Conservation (phyloP, 805 yeast species). For the Candida ulmi region DNA sequence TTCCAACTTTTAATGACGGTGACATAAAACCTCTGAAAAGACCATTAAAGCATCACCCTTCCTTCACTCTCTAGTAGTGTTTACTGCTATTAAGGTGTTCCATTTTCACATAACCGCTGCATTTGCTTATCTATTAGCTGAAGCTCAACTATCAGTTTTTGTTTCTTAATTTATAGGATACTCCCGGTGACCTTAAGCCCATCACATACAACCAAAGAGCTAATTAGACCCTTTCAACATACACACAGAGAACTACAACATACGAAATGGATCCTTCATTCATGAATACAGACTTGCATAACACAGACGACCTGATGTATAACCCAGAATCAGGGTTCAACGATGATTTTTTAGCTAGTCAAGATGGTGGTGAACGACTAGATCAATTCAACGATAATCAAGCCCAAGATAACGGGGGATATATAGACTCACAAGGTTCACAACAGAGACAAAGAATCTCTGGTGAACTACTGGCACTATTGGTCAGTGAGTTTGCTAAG, state of each 20-base stretch:
- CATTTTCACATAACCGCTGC: too few relatives aligned
- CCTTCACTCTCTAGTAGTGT: too few relatives aligned
- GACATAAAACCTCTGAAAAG: too few relatives aligned
- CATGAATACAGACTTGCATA: conserved; percentile 1
- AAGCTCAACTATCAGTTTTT: too few relatives aligned
- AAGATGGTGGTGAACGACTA: background rate
- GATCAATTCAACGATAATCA: background rate
- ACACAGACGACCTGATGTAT: conserved; percentile 6
- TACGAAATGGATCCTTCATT: background rate
- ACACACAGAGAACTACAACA: background rate
- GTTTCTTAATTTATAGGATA: too few relatives aligned
- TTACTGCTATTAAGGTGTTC: too few relatives aligned
- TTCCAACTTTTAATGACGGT: too few relatives aligned
- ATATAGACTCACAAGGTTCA: conserved; percentile 3
- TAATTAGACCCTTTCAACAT: too few relatives aligned
- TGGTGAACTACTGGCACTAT: conserved; percentile 70
- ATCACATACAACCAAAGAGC: too few relatives aligned
- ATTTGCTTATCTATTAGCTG: too few relatives aligned
- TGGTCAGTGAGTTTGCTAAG: conserved; percentile 61
- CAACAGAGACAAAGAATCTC: conserved; percentile 55
- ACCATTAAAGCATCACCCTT: too few relatives aligned
- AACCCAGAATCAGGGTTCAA: conserved; percentile 10
- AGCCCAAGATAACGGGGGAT: background rate
- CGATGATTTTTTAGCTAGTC: conserved; percentile 4
- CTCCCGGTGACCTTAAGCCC: too few relatives aligned